Percentiles rank a stretch among this genome's conserved stretches.
Evolutionary conservation across 306 rosid genomes (phyloP).

Genomic region (Astragalus glycyphyllos): DNA sequence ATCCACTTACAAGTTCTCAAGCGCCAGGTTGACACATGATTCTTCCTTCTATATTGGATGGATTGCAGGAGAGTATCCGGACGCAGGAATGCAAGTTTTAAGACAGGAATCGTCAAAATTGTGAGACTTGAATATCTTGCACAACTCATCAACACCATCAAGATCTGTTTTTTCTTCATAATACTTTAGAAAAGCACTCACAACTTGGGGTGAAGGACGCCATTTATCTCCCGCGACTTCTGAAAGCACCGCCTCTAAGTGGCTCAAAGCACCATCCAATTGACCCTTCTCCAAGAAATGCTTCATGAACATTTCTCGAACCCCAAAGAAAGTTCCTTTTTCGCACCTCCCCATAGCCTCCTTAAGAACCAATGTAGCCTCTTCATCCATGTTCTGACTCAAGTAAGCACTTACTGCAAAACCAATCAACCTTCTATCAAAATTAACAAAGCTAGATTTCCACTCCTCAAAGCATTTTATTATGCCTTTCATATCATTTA

Average conservation of each 20-base stretch:
- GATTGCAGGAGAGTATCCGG: conserved; percentile 46
- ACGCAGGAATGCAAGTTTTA: conserved; percentile 52
- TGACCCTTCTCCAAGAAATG: conserved; percentile 54
- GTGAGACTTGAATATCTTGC: conserved; percentile 60
- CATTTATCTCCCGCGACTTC: conserved; percentile 52
- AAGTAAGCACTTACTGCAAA: conserved; percentile 62
- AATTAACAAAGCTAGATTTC: conserved; percentile 59
- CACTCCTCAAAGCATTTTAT: conserved; percentile 68
- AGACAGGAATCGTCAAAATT: conserved; percentile 60
- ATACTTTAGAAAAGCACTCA: conserved; percentile 62
- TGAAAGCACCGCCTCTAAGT: conserved; percentile 57
- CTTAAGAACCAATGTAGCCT: conserved; percentile 62
- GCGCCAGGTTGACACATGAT: conserved; percentile 8
- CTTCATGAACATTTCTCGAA: conserved; percentile 65
- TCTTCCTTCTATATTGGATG: conserved; percentile 50
- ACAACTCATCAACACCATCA: conserved; percentile 64
- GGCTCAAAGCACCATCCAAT: conserved; percentile 59
- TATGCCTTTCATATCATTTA: conserved; percentile 67
- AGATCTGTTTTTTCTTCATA: conserved; percentile 66
- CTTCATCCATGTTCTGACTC: conserved; percentile 58
- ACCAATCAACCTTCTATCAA: conserved; percentile 62
- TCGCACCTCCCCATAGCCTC: conserved; percentile 55
- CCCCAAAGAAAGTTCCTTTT: conserved; percentile 58
- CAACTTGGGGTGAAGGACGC: conserved; percentile 53
- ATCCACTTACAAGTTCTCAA: neutral